Evolutionary conservation across 2,329 filamentous ascomycete species (phyloP).

Genomic region (Cryphonectria parasitica): DNA sequence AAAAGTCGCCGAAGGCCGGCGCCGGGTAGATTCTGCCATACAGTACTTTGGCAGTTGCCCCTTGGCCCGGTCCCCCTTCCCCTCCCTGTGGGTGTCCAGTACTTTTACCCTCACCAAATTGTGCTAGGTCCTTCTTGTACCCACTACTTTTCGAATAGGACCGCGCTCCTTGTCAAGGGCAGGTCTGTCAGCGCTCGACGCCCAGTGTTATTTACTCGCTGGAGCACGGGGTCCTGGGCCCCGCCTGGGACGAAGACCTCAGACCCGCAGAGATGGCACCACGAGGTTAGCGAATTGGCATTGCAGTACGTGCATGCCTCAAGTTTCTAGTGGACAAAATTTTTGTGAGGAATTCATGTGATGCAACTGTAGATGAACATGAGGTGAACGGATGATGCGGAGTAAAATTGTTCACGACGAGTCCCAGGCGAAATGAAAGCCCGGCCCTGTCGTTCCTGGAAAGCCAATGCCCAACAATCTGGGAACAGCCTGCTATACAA

Average conservation of each 20-base stretch:
- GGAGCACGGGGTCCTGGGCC: background rate
- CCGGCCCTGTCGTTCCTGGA: background rate
- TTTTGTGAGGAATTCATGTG: background rate
- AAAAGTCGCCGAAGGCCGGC: constrained; percentile 19
- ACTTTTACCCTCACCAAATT: background rate
- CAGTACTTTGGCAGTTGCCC: too few species aligned
- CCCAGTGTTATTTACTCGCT: background rate
- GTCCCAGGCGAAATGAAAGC: background rate
- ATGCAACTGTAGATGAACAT: background rate
- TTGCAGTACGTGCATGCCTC: background rate
- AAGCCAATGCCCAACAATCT: background rate
- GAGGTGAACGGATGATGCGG: background rate
- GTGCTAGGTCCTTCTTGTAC: background rate
- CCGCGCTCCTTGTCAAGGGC: background rate
- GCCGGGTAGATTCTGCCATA: constrained; percentile 7
- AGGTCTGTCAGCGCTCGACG: background rate
- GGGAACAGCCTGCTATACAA: background rate
- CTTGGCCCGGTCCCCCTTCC: background rate
- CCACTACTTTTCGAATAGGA: background rate
- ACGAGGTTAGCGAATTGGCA: background rate
- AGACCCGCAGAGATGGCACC: constrained; percentile 7
- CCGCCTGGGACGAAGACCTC: background rate
- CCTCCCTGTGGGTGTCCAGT: background rate
- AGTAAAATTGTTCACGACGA: background rate
- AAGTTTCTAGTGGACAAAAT: background rate